phyloP scores from a whole-genome alignment of 768 basidiomycete genomes.

The Lentinula boryana region DNA sequence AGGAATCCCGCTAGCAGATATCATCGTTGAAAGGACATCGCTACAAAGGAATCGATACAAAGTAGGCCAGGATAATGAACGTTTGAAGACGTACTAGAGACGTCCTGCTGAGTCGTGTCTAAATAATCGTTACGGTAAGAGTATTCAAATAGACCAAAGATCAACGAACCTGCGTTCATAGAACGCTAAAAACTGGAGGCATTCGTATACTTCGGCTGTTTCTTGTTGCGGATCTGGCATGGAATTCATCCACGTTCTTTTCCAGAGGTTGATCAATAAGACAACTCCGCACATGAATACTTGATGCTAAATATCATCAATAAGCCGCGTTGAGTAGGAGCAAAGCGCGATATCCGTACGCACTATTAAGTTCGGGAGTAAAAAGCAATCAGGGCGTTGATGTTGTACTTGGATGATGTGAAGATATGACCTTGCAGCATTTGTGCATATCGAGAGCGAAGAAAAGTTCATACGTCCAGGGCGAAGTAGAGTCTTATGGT shows the following conservation, averaged over 20 bases:
- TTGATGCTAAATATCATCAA: conserved; percentile 2
- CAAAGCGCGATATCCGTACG: neutral
- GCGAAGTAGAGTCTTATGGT: conserved; percentile 49
- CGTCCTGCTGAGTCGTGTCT: neutral
- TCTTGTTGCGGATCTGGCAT: conserved; percentile 21
- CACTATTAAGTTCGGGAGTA: neutral
- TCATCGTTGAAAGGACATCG: conserved; percentile 1
- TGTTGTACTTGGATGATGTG: conserved; percentile 42
- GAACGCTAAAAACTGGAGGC: conserved; percentile 18
- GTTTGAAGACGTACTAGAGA: neutral
- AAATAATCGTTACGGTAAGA: neutral
- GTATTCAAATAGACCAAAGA: neutral
- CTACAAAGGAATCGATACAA: neutral
- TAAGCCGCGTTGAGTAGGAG: conserved; percentile 2
- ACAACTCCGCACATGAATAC: conserved; percentile 19
- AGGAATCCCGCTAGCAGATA: neutral
- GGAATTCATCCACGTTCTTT: conserved; percentile 21
- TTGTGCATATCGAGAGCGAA: conserved; percentile 60
- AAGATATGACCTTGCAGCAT: conserved; percentile 51
- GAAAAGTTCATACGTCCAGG: conserved; percentile 21
- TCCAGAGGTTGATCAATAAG: conserved; percentile 38
- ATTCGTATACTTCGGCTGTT: conserved; percentile 31
- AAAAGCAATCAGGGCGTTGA: neutral
- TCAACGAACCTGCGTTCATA: conserved; percentile 4
- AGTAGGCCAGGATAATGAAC: neutral